phyloP scores from a whole-genome alignment of 1,139 yeast genomes.

The Yamadazyma jaroonii region DNA sequence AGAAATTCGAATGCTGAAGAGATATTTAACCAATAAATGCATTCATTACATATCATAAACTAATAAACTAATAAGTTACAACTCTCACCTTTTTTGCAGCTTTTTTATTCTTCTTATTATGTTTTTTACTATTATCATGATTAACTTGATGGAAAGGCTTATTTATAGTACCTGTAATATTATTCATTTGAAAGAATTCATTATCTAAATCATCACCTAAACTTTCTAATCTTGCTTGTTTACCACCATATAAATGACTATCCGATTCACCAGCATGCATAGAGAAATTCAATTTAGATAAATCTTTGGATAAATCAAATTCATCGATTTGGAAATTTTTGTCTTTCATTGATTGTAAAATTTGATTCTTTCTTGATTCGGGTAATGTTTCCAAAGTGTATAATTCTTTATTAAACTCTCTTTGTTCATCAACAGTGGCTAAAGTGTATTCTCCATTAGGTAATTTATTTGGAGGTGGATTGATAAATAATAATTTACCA shows the following conservation, averaged over 20 bases:
- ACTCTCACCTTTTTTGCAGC: slow-evolving; percentile 48
- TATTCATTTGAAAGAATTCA: slow-evolving; percentile 74
- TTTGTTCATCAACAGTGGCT: slow-evolving; percentile 43
- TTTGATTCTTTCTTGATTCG: slow-evolving; percentile 70
- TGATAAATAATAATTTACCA: slow-evolving; percentile 81
- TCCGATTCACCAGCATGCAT: slow-evolving; percentile 52
- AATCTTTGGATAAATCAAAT: slow-evolving; percentile 67
- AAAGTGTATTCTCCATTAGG: slow-evolving; percentile 39
- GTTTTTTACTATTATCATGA: slow-evolving; percentile 54
- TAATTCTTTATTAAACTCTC: slow-evolving; percentile 69
- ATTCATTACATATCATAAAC: background rate
- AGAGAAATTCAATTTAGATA: slow-evolving; percentile 73
- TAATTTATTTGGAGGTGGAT: slow-evolving; percentile 72
- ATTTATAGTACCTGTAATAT: slow-evolving; percentile 58
- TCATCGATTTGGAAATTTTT: slow-evolving; percentile 51
- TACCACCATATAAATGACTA: slow-evolving; percentile 65
- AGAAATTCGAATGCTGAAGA: background rate
- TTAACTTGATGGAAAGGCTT: slow-evolving; percentile 70
- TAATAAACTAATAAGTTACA: slow-evolving; percentile 26
- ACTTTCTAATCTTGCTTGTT: slow-evolving; percentile 73
- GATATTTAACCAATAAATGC: background rate
- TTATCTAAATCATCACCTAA: slow-evolving; percentile 79
- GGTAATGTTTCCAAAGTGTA: slow-evolving; percentile 67
- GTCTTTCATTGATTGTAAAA: slow-evolving; percentile 53
- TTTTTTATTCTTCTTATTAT: slow-evolving; percentile 75